Base-by-base conservation (phyloP, 2,329 filamentous ascomycete species). In the Xylaria sp. region DNA sequence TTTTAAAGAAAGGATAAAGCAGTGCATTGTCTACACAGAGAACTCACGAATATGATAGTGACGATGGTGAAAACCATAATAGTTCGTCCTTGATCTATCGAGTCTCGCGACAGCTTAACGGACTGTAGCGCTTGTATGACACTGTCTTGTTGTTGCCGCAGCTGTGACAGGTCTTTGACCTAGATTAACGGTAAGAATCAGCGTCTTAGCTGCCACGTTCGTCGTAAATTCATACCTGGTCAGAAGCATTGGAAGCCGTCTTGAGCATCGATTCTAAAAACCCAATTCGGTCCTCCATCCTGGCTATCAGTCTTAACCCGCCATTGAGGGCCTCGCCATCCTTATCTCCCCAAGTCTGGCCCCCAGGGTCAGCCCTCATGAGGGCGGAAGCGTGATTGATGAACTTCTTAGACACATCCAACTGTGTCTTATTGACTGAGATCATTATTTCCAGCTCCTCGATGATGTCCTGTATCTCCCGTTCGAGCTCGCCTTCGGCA, bases 1-100 rank as follows among this genome's bases (percentile, higher is more conserved):
- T 6, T 2, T 9, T 2, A 12, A 25, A 15, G 28, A 56, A 12
- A 20, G 20, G n/a, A 6, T 3, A 23, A 50, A 8, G 10, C 1
- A 39, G 15, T 34, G n/a, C 7, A 7, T 28, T 32, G 10, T 3
- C 39, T 46, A 23, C 6, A 2, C 13, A 25, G 13, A 8, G 34
- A 70, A 70, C 77, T 69, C 70, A 78, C 77, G 60, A 81, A 80
- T 65, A 81, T 72, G n/a, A 81, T 79, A 9, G 78, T 80, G 0
- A 81, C 76, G 13, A 80, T 69, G 0, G 79, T 80, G 32, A 81
- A 81, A 4, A 76, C 73, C 70, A 80, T 76, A 32, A 81, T 77
- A 5, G 78, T 70, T 18, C 78, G 72, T 6, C 78, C 78, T 66
- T 80, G 78, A 8, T 74, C 70, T 41, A 78, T 73, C 23, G 70